Percentiles rank a stretch among this genome's conserved stretches.
Conservation (phyloP, 2,329 filamentous ascomycete species). For the Thielaviopsis punctulata region DNA sequence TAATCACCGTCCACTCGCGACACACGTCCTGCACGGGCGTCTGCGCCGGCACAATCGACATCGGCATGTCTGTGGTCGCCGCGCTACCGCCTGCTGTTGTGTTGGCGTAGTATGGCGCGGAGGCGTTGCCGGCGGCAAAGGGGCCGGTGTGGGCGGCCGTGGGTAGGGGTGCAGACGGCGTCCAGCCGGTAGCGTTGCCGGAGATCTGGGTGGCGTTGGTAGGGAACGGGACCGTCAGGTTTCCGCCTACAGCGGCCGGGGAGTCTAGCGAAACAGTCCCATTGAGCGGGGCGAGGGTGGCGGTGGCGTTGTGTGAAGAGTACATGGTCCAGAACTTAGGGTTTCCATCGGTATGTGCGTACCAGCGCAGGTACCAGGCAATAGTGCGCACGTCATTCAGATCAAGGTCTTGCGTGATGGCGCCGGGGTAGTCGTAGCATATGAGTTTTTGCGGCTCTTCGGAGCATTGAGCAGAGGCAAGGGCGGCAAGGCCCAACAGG, state of each 20-base stretch:
- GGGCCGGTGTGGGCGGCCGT: neutral
- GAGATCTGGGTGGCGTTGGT: neutral
- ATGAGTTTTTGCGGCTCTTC: slow-evolving; percentile 4
- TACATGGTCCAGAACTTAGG: slow-evolving; percentile 12
- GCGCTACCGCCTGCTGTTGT: neutral
- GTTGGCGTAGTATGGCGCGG: neutral
- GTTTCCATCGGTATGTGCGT: slow-evolving; percentile 7
- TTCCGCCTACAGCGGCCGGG: neutral
- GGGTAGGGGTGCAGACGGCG: neutral
- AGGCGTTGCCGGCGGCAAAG: neutral
- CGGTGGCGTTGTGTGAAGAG: slow-evolving; percentile 6
- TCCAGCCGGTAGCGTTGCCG: neutral
- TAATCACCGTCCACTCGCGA: slow-evolving; percentile 11
- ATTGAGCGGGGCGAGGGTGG: slow-evolving; percentile 6
- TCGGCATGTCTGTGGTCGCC: neutral
- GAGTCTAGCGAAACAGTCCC: neutral
- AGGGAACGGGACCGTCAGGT: neutral
- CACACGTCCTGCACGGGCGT: slow-evolving; percentile 1
- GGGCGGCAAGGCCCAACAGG: neutral
- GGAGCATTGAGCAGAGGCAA: slow-evolving; percentile 3
- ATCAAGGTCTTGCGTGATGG: slow-evolving; percentile 7
- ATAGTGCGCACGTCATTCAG: slow-evolving; percentile 10
- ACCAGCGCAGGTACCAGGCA: slow-evolving; percentile 12
- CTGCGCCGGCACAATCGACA: neutral
- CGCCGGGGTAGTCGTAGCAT: slow-evolving; percentile 12